These are phyloP conservation scores for Fusarium acutatum DNA, from an alignment of 2,329 filamentous ascomycete genomes.

Conservation along the genomic window DNA sequence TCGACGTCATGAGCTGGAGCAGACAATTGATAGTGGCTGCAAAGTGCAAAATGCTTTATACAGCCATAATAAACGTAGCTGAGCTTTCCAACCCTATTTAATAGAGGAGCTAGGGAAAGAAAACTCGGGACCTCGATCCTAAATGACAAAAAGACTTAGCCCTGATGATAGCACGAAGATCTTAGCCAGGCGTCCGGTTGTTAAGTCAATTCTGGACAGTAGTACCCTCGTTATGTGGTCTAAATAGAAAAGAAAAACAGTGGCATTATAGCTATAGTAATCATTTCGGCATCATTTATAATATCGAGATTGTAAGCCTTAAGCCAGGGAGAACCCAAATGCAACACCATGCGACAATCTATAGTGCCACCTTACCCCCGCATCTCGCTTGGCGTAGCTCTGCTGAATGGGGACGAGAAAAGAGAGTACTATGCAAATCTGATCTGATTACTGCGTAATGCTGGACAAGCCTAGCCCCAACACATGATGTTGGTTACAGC, in stretches of 20 bases:
- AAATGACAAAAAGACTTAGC: accelerated
- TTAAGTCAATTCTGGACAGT: too few species aligned
- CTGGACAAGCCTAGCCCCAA: background rate
- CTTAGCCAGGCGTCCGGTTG: too few species aligned
- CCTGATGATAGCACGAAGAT: too few species aligned
- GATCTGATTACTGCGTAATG: background rate
- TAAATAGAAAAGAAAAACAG: too few species aligned
- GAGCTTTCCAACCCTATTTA: background rate
- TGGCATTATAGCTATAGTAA: too few species aligned
- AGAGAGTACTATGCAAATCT: background rate
- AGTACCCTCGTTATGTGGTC: too few species aligned
- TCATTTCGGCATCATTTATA: too few species aligned
- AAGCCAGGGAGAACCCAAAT: background rate
- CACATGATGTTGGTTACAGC: background rate
- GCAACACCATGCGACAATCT: background rate
- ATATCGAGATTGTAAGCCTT: too few species aligned
- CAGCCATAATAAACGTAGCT: background rate
- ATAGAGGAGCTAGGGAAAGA: accelerated
- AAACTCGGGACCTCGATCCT: background rate
- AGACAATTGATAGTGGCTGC: too few species aligned
- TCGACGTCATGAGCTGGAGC: too few species aligned
- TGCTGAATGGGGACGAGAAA: background rate
- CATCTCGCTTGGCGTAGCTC: background rate
- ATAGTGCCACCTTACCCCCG: background rate
- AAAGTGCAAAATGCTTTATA: background rate